Evolutionary conservation across 208 protist species (phyloP), one percentile per base, ranked within the genome.

Genomic region (Acanthamoeba sp.): DNA sequence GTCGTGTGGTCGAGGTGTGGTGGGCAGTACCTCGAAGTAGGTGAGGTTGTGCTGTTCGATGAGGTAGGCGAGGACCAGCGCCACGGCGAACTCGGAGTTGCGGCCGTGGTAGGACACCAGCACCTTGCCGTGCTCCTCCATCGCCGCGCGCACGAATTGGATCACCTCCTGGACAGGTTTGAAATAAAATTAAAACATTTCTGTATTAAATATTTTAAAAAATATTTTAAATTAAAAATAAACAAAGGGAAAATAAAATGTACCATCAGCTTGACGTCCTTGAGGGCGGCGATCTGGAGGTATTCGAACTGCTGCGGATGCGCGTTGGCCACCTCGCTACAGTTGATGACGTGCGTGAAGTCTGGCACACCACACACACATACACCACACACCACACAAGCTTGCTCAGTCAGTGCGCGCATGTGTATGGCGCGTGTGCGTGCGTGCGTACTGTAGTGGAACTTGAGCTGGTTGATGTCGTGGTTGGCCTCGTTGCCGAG

Each of bases 271-370:
- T 89, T 34, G 36, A 34, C 48, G 55, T 52, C 80, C 45, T 52
- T 89, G 2, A 48, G 80, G 34, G 80, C 24, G 12, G 80, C 29
- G 50, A 89, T 62, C 32, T 89, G 45, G 24, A 89, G 80, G 80
- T 89, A 89, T 27, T 89, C 80, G 34, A 89, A 89, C 29, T 89
- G 80, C 50, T 89, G 55, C 24, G 80, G 80, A 36, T 89, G 48
- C 27, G 55, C 45, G 18, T 84, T 50, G 40, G n/a, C 38, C 55
- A 34, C 50, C 24, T 89, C 80, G 38, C 50, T 42, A n/a, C 80
- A 89, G 55, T 89, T 89, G 80, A 89, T 62, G 55, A 89, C 29
- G 36, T 89, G 80, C 32, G 80, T 89, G 80, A 89, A 34, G 38
- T 32, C 80, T 89, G 32, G 14, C 14, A 27, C 4, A n/a, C 16